These are phyloP conservation scores for Ettlia oleoabundans DNA, from an alignment of 139 green algal genomes.

Conservation along the genomic window DNA sequence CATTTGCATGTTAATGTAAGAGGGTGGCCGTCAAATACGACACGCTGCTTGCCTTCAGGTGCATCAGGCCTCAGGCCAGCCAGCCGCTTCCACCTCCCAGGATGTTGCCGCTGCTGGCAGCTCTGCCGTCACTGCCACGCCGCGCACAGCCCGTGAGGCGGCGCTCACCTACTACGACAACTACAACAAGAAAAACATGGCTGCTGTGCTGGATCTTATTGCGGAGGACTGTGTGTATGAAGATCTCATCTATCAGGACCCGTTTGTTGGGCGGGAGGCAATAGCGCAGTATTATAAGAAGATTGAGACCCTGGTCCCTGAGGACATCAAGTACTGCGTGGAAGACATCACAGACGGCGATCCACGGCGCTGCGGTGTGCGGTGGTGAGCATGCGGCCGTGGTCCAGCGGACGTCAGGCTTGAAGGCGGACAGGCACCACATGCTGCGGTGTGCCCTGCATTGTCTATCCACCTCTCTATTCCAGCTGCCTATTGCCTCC, in stretches of 20 bases:
- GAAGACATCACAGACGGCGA: conserved; percentile 77
- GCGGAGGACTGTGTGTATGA: conserved; percentile 64
- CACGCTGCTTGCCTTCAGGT: neutral
- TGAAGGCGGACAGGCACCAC: neutral
- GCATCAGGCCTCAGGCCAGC: neutral
- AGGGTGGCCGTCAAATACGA: no score
- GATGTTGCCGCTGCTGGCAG: neutral
- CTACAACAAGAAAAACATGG: conserved; percentile 77
- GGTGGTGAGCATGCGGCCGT: conserved; percentile 77
- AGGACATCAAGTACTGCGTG: conserved; percentile 66
- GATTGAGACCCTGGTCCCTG: conserved; percentile 51
- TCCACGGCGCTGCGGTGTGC: conserved; percentile 52
- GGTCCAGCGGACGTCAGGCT: no score
- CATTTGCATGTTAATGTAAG: no score
- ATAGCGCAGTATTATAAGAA: conserved; percentile 73
- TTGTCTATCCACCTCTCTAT: no score
- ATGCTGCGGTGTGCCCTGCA: no score
- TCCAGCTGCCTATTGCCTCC: no score
- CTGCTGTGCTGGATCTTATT: conserved; percentile 62
- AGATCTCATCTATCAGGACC: conserved; percentile 78
- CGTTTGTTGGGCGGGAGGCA: conserved; percentile 62
- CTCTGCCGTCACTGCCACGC: neutral
- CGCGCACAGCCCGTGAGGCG: conserved; percentile 47
- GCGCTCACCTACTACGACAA: conserved; percentile 64
- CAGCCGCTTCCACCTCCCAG: neutral